Evolutionary conservation across 1,284 basidiomycete genomes (phyloP), one percentile per base, ranked within the genome.

Genomic region (Ganoderma multipileum): DNA sequence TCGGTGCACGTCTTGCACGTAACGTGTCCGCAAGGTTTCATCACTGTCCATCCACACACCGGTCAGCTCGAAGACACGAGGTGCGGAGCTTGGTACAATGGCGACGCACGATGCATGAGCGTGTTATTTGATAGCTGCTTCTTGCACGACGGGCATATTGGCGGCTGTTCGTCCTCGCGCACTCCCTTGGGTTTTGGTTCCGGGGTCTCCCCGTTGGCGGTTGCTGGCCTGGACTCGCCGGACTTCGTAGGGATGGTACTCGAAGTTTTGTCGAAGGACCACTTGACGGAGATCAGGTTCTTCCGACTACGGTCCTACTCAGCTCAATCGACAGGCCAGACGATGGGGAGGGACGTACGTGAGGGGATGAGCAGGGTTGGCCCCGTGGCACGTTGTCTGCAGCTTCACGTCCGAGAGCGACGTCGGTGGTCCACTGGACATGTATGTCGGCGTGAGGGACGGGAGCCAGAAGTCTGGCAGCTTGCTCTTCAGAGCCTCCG

Each of bases 391-490:
- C 69, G 93, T 89, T 8, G 95, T 95, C 78, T 95, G 92, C 50
- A 95, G 81, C 80, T 96, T 96, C 63, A 95, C 87, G 74, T 95
- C 92, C 72, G 89, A 87, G 42, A 96, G 80, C 6, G 83, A 91
- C 72, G 76, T 87, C 68, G 84, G 94, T 11, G 88, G 89, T 0
- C 91, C 90, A 36, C 74, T 83, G 6, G 87, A 87, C 0, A 87
- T 81, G 75, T 92, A 91, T 2, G 92, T 93, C 0, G 96, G 96
- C 0, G 96, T 95, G 42, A 97, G 81, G 0, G 90, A 94, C 23
- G 94, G 96, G 57, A 98, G 84, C 96, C 96, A 98, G 78, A 97
- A 99, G 74, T 97, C 95, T 0, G 96, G 95, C 8, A 98, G 86
- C 79, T 97, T 97, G 67, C 89, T 87, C 69, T 92, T 93, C 63